phyloP scores from a whole-genome alignment of 108 stramenopile genomes.

The Fragilaria crotonensis region DNA sequence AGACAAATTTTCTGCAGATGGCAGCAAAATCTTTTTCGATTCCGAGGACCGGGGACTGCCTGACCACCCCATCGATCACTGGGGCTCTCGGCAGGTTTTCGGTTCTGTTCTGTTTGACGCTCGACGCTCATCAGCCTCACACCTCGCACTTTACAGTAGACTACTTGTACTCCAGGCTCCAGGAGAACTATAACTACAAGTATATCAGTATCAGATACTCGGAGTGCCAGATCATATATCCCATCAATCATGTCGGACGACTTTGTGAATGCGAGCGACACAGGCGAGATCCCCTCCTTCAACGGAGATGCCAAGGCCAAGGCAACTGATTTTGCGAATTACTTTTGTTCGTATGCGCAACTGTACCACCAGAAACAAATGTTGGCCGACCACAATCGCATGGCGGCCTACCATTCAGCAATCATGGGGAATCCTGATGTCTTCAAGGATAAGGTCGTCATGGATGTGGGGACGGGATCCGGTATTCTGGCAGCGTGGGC shows the following conservation, averaged over 20 bases:
- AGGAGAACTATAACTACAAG: no score
- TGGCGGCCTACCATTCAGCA: conserved; percentile 96
- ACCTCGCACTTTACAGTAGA: no score
- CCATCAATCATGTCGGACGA: conserved; percentile 2
- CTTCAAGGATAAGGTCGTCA: conserved; percentile 95
- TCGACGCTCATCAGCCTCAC: no score
- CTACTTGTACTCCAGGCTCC: no score
- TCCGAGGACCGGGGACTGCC: no score
- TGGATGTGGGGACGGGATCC: conserved; percentile 98
- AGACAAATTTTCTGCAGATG: no score
- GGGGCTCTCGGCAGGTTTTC: no score
- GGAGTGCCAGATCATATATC: no score
- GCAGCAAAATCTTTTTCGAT: no score
- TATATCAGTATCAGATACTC: no score
- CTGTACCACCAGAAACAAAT: conserved; percentile 99
- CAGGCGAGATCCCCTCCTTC: conserved; percentile 75
- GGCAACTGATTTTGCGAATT: conserved; percentile 91
- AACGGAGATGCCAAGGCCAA: conserved; percentile 75
- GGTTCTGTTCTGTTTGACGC: no score
- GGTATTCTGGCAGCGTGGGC: conserved; percentile 97
- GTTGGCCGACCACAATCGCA: conserved; percentile 96
- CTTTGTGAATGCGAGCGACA: conserved; percentile 55
- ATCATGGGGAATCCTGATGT: conserved; percentile 88
- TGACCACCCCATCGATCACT: no score
- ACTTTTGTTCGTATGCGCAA: conserved; percentile 93